A percentile compares a stretch with the other conserved stretches of the same genome.
Evolutionary conservation across 495 filamentous ascomycete species (phyloP).

Genomic region (Penicillium malachiteum): DNA sequence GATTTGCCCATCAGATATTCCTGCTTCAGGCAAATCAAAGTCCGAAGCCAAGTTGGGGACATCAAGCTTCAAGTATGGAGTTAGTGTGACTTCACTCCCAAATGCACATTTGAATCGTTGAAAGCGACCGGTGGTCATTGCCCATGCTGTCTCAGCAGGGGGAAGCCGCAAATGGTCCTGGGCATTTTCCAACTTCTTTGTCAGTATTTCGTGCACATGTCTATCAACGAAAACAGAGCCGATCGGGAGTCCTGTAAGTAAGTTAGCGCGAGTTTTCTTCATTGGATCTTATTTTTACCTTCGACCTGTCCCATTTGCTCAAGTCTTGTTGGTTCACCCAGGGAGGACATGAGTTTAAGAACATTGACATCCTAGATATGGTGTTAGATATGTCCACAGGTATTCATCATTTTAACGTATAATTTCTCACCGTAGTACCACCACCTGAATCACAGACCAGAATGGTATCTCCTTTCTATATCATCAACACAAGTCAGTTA

Average conservation of each 20-base stretch:
- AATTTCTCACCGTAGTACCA: slow-evolving; percentile 46
- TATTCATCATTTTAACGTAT: too few relatives aligned
- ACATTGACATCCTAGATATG: slow-evolving; percentile 37
- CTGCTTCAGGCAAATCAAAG: slow-evolving; percentile 21
- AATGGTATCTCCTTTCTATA: slow-evolving; percentile 43
- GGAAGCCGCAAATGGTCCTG: slow-evolving; percentile 15
- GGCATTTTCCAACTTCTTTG: slow-evolving; percentile 22
- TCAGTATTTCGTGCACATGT: slow-evolving; percentile 23
- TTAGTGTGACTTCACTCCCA: slow-evolving; percentile 27
- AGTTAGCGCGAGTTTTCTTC: not conserved
- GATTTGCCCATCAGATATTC: slow-evolving; percentile 35
- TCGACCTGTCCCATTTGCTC: slow-evolving; percentile 42
- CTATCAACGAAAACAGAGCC: slow-evolving; percentile 43
- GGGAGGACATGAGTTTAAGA: slow-evolving; percentile 28
- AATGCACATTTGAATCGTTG: slow-evolving; percentile 42
- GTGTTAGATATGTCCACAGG: too few relatives aligned
- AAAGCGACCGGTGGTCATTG: slow-evolving; percentile 38
- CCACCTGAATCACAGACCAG: slow-evolving; percentile 58
- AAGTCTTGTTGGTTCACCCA: slow-evolving; percentile 29
- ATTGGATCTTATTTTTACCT: slow-evolving; percentile 15
- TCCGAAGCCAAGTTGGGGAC: slow-evolving; percentile 26
- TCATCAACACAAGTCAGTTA: not conserved
- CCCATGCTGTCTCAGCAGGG: slow-evolving; percentile 26
- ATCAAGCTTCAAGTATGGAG: slow-evolving; percentile 28
- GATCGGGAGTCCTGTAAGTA: slow-evolving; percentile 29